These are phyloP conservation scores for Kentomonas sorsogonicus DNA, from an alignment of 208 protist species.

Conservation along the genomic window DNA sequence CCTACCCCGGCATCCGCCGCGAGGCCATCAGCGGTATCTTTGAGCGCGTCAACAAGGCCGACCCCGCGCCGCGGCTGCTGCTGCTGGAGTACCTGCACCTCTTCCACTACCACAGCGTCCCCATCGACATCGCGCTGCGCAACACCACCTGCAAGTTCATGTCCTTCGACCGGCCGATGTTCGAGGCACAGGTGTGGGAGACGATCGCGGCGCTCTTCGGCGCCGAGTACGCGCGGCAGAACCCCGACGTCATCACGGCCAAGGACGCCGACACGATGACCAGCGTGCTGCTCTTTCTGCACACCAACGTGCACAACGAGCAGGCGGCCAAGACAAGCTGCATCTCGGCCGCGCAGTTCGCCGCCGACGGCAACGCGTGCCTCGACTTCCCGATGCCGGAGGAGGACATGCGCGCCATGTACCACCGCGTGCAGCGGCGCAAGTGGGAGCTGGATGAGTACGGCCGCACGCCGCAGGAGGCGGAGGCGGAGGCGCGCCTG, in stretches of 20 bases:
- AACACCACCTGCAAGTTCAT: slow-evolving; percentile 87
- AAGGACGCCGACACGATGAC: slow-evolving; percentile 78
- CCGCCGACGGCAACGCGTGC: slow-evolving; percentile 60
- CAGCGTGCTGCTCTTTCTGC: slow-evolving; percentile 83
- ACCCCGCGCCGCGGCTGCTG: slow-evolving; percentile 37
- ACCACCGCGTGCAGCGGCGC: slow-evolving; percentile 35
- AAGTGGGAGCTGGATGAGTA: slow-evolving; percentile 78
- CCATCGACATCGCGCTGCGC: slow-evolving; percentile 81
- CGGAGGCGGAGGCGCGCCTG: too few species aligned
- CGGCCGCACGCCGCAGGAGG: slow-evolving; percentile 67
- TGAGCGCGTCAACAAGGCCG: slow-evolving; percentile 61
- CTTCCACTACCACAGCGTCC: slow-evolving; percentile 59
- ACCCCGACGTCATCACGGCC: slow-evolving; percentile 49
- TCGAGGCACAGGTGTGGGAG: slow-evolving; percentile 83
- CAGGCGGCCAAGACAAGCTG: slow-evolving; percentile 35
- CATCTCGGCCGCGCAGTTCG: slow-evolving; percentile 60
- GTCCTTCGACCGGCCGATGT: slow-evolving; percentile 84
- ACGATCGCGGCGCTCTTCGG: slow-evolving; percentile 75
- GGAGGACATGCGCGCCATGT: slow-evolving; percentile 70
- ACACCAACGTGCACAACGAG: slow-evolving; percentile 81
- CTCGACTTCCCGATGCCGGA: slow-evolving; percentile 60
- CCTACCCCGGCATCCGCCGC: slow-evolving; percentile 58
- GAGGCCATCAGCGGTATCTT: slow-evolving; percentile 67
- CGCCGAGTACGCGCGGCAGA: slow-evolving; percentile 71
- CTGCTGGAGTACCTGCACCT: slow-evolving; percentile 66